Evolutionary conservation across 768 basidiomycete species (phyloP), one percentile per base, ranked within the genome.

Genomic region (Podaxis sp.): DNA sequence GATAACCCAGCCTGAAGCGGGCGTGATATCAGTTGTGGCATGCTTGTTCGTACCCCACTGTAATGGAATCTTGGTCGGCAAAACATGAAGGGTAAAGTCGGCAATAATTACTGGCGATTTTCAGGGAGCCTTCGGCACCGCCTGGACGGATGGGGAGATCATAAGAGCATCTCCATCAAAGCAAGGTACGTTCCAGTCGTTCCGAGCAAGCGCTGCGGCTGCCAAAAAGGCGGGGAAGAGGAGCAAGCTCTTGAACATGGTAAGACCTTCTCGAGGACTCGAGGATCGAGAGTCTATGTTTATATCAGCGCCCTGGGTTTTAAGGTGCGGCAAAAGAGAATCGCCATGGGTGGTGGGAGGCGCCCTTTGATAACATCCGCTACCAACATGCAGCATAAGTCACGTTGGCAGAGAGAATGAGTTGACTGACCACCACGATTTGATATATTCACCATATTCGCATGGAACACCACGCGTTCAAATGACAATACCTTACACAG

Each of bases 131-230:
- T 11, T 61, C 60, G 19, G 63, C 8, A 50, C 22, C 27, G 24
- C 59, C 63, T 3, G 52, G 17, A 24, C 43, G 8, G 8, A 40
- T n/a, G 33, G 56, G 59, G 19, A 66, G 43, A 47, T 66, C 66
- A 38, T 67, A 67, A 24, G 60, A 57, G 24, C 66, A 67, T 19
- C 51, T n/a, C 65, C 64, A 3, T 49, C 51, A 25, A 59, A 50
- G 37, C 55, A 36, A 59, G 46, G 37, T 65, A 66, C 3, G 65
- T 49, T 64, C 66, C 65, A 67, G 51, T 67, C 59, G 33, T 67
- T 67, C 19, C 13, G 27, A 13, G 65, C 65, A 51, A 27, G 12
- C 0, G 47, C 33, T 33, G 33, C 61, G 22, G 52, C 27, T 4
- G 38, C 49, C 24, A 51, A 19, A 24, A 55, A 27, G 36, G 46